Evolutionary conservation across 768 basidiomycete genomes (phyloP).

Genomic region (Austroboletus festivus): DNA sequence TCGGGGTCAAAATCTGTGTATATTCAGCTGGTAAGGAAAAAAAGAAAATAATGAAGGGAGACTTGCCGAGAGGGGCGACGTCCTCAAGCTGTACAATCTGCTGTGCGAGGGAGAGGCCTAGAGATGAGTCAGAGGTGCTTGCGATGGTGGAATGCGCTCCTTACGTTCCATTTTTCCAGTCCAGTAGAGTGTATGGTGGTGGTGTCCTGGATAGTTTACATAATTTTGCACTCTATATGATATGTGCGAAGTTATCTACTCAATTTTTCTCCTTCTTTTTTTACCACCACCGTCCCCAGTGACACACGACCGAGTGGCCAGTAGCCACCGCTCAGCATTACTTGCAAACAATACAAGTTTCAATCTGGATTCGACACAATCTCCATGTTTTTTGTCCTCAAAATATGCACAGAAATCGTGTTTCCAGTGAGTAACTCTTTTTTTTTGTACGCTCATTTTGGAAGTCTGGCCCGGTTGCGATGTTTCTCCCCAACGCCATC

Average conservation of each 20-base stretch:
- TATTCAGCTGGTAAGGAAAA: neutral
- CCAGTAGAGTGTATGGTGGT: neutral
- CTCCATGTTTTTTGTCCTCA: slow-evolving; percentile 34
- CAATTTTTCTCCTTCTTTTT: no score
- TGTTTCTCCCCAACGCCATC: slow-evolving; percentile 22
- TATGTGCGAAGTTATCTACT: slow-evolving; percentile 19
- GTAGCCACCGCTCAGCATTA: slow-evolving; percentile 22
- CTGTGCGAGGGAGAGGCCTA: slow-evolving; percentile 64
- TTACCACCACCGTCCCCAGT: slow-evolving; percentile 34
- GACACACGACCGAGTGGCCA: slow-evolving; percentile 30
- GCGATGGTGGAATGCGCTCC: slow-evolving; percentile 12
- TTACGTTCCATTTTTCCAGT: slow-evolving; percentile 28
- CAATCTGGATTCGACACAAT: slow-evolving; percentile 36
- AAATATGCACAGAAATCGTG: slow-evolving; percentile 40
- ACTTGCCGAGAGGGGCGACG: slow-evolving; percentile 62
- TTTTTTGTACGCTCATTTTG: slow-evolving; percentile 26
- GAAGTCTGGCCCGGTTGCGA: slow-evolving; percentile 19
- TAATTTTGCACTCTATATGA: slow-evolving; percentile 30
- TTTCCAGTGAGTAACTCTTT: slow-evolving; percentile 24
- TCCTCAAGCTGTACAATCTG: slow-evolving; percentile 82
- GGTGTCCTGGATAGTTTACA: slow-evolving; percentile 23
- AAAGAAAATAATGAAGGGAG: neutral
- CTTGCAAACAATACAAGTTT: slow-evolving; percentile 17
- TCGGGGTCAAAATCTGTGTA: slow-evolving; percentile 72
- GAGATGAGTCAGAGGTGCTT: slow-evolving; percentile 1